Base-by-base conservation (phyloP, 2,329 filamentous ascomycete species). In the Aspergillus fischeri region DNA sequence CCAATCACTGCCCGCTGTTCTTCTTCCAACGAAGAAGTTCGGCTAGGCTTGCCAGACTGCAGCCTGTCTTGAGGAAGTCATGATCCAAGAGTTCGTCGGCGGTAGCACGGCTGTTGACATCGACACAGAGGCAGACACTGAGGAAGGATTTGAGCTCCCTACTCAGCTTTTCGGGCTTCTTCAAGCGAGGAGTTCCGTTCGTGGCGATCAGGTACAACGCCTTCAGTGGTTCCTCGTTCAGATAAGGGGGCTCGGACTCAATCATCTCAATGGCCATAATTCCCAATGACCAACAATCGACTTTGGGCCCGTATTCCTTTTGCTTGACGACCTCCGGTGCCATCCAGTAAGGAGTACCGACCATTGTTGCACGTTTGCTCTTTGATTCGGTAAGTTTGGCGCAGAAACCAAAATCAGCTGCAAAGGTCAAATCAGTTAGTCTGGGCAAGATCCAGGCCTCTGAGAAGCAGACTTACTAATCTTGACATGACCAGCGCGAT, bases 241-340 rank as follows among this genome's bases (percentile, higher is more conserved):
- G 85, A 74, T 99, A 99, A 0, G 94, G 94, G 5, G 94, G 94
- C 75, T 99, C 94, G 20, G 91, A 96, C 74, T 99, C 94, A 70
- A 97, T 97, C 94, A 99, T 97, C 77, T 99, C 94, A 70, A 99
- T 97, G 25, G 94, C 93, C 94, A 97, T 99, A 78, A 99, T 99
- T 70, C 94, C 94, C 60, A 99, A 81, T 29, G 92, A 97, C 94
- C 94, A 99, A 71, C 97, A 96, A 72, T 99, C 94, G 61, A 97
- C 94, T 81, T 97, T 97, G 71, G 90, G 90, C 42, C 93, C 94
- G 70, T 99, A 99, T 76, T 97, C 93, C 80, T 97, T 97, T 75
- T 97, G 94, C 80, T 97, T 97, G 73, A 99, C 94, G 48, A 99
- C 94, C 76, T 99, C 94, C 41, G 94, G 94, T 8, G 94, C 94